These are phyloP conservation scores for Nematodospora anomalae DNA, from an alignment of 1,139 yeast species.

Conservation along the genomic window DNA sequence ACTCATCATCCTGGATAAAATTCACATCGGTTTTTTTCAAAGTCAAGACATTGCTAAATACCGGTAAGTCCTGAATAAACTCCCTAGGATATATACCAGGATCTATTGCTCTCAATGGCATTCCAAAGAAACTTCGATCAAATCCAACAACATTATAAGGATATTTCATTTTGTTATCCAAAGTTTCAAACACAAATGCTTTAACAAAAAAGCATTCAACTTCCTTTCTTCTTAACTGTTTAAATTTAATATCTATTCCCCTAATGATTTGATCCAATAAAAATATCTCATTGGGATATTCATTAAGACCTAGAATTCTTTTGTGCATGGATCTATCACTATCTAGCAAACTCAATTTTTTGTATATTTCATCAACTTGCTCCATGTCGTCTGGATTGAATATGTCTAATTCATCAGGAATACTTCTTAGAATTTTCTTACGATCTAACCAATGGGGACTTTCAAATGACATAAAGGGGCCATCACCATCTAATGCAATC, in stretches of 20 bases:
- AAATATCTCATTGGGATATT: conserved; percentile 35
- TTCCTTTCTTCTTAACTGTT: conserved; percentile 37
- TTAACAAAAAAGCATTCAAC: not conserved
- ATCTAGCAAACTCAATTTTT: conserved; percentile 34
- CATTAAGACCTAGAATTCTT: conserved; percentile 36
- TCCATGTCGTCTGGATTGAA: conserved; percentile 28
- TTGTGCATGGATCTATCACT: conserved; percentile 40
- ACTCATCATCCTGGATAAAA: conserved; percentile 27
- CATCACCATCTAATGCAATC: conserved; percentile 37
- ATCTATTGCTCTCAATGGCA: conserved; percentile 32
- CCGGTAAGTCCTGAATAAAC: conserved; percentile 41
- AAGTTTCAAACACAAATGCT: conserved; percentile 2
- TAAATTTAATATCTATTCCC: conserved; percentile 39
- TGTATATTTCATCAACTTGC: conserved; percentile 34
- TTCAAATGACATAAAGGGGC: conserved; percentile 35
- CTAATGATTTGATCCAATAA: conserved; percentile 37
- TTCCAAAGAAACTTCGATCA: conserved; percentile 42
- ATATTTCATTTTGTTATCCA: conserved; percentile 7
- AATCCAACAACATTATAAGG: conserved; percentile 48
- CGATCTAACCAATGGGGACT: conserved; percentile 41
- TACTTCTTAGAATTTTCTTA: conserved; percentile 29
- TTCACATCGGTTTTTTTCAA: conserved; percentile 42
- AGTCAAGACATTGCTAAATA: conserved; percentile 27
- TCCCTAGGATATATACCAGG: conserved; percentile 35
- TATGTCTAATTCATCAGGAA: conserved; percentile 43